Conservation (phyloP, 371 early-diverging fungal species). For the Lichtheimia hyalospora region DNA sequence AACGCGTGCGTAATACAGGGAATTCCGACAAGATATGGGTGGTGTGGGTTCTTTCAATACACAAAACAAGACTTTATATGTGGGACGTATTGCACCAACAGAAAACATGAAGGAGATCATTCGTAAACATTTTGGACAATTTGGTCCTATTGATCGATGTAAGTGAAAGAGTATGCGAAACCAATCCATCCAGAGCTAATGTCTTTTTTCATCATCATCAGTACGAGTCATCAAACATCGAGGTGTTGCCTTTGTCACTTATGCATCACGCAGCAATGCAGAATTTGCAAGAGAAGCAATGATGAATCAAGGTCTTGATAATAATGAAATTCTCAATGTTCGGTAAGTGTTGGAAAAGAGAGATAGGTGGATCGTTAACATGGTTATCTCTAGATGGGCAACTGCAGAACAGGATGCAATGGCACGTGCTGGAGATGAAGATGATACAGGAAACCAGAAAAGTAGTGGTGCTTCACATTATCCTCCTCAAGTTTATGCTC, state of each 20-base stretch:
- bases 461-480: background rate
- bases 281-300: slow-evolving; percentile 93
- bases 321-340: slow-evolving; percentile 55
- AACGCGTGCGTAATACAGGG: slow-evolving; percentile 30
- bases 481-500: slow-evolving; percentile 17
- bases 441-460: slow-evolving; percentile 11
- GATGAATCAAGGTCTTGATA: slow-evolving; percentile 79
- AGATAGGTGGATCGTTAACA: background rate
- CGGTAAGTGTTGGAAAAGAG: slow-evolving; percentile 17
- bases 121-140: slow-evolving; percentile 71
- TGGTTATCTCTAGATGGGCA: slow-evolving; percentile 65
- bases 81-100: slow-evolving; percentile 67
- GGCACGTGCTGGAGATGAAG: slow-evolving; percentile 42
- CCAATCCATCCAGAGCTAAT: no score
- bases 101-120: slow-evolving; percentile 64
- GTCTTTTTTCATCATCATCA: slow-evolving; percentile 11
- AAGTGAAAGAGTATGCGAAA: no score
- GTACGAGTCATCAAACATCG: slow-evolving; percentile 63
- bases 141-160: slow-evolving; percentile 79
- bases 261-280: slow-evolving; percentile 66
- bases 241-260: slow-evolving; percentile 83
- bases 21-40: slow-evolving; percentile 85
- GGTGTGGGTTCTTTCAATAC: slow-evolving; percentile 85
- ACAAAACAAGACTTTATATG: slow-evolving; percentile 75
- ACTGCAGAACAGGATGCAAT: slow-evolving; percentile 80